Conservation (phyloP, 306 rosid genomes). For the Quercus robur region DNA sequence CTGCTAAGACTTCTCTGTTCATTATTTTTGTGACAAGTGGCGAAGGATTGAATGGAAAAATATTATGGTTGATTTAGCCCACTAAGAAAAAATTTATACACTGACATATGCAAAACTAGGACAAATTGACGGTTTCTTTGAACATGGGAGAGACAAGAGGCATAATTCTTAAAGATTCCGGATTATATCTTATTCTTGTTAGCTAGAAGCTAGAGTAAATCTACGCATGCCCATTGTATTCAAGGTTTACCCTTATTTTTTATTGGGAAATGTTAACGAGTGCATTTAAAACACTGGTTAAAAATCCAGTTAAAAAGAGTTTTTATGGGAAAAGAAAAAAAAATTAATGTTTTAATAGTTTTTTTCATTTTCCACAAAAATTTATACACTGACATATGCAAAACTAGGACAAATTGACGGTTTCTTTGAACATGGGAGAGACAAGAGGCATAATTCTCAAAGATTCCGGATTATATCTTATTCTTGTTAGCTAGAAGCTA, state of each 20-base stretch:
- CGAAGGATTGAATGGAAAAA: not conserved
- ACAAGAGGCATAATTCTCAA: not conserved
- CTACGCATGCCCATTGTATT: too few species aligned
- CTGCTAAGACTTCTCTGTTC: not conserved
- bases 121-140: not conserved
- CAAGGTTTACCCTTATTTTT: too few species aligned
- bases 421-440: not conserved
- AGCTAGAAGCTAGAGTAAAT: too few species aligned
- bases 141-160: not conserved
- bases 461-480: not conserved
- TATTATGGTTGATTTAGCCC: slow-evolving; percentile 3
- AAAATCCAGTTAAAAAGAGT: accelerated
- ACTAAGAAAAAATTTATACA: not conserved
- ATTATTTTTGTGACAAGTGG: slow-evolving; percentile 8
- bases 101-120: not conserved
- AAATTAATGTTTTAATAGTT: accelerated
- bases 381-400: not conserved
- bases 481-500: too few species aligned
- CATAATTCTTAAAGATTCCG: not conserved
- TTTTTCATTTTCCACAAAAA: too few species aligned
- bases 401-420: not conserved
- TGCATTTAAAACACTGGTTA: accelerated
- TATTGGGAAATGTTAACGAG: too few species aligned
- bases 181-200: not conserved
- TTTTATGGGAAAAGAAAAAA: too few species aligned